These are phyloP conservation scores for Mycosphaerella sp. DNA, from an alignment of 2,329 filamentous ascomycete species.

Conservation along the genomic window DNA sequence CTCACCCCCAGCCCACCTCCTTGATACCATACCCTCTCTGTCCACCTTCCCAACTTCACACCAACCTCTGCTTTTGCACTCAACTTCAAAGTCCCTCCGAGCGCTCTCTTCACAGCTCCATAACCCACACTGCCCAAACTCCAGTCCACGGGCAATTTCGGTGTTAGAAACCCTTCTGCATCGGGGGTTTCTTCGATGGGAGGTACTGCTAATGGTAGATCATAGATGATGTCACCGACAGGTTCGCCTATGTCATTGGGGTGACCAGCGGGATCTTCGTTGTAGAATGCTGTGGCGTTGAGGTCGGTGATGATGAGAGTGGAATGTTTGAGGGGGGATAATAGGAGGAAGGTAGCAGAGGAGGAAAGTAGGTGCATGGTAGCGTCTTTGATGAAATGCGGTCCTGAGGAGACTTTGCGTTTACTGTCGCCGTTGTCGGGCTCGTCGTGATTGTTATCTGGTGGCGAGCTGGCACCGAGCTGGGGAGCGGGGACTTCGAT, in stretches of 20 bases:
- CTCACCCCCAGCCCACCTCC: slow-evolving; percentile 44
- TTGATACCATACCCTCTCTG: slow-evolving; percentile 56
- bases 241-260: not conserved
- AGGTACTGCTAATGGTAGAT: slow-evolving; percentile 66
- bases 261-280: slow-evolving; percentile 43
- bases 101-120: slow-evolving; percentile 68
- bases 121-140: slow-evolving; percentile 71
- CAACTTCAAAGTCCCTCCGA: slow-evolving; percentile 73
- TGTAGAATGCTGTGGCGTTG: slow-evolving; percentile 76
- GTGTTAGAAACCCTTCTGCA: slow-evolving; percentile 60
- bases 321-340: slow-evolving; percentile 68
- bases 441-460: slow-evolving; percentile 6
- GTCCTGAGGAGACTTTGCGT: slow-evolving; percentile 40
- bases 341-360: slow-evolving; percentile 74
- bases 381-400: slow-evolving; percentile 75
- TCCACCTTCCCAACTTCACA: slow-evolving; percentile 66
- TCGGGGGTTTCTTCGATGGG: slow-evolving; percentile 41
- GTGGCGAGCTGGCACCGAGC: slow-evolving; percentile 52
- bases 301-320: slow-evolving; percentile 72
- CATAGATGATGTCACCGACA: slow-evolving; percentile 70
- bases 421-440: slow-evolving; percentile 42
- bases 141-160: slow-evolving; percentile 77
- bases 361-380: slow-evolving; percentile 82
- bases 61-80: slow-evolving; percentile 72
- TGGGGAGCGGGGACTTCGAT: slow-evolving; percentile 67